A percentile compares a stretch with the other conserved stretches of the same genome.
Conservation (phyloP, 257 asterid genomes). For the Solanum lycopersicoides region DNA sequence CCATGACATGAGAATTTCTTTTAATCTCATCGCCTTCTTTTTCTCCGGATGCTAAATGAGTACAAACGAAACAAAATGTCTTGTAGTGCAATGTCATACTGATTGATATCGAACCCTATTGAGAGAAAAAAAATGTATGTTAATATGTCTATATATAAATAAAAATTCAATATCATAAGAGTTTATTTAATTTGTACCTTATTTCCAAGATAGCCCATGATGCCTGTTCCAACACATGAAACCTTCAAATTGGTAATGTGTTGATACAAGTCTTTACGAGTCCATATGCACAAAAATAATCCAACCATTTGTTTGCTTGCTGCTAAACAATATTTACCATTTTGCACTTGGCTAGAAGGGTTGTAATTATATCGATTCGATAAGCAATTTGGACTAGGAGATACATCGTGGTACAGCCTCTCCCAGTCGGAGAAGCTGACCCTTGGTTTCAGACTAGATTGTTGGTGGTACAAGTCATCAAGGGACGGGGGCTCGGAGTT, state of each 20-base stretch:
- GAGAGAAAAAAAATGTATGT: background rate
- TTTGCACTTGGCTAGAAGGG: background rate
- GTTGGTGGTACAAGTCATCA: background rate
- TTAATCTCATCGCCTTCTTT: conserved; percentile 49
- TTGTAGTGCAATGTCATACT: conserved; percentile 50
- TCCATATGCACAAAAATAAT: conserved; percentile 55
- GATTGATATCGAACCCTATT: conserved; percentile 65
- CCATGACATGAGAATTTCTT: conserved; percentile 59
- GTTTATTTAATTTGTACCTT: conserved; percentile 29
- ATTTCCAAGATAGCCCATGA: conserved; percentile 86
- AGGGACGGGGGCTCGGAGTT: background rate
- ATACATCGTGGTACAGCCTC: conserved; percentile 7
- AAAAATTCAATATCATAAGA: fast-evolving
- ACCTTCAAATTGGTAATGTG: conserved; percentile 42
- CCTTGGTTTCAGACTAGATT: conserved; percentile 14
- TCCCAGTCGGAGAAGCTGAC: conserved; percentile 37
- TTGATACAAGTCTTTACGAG: conserved; percentile 35
- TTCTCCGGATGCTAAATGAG: conserved; percentile 85
- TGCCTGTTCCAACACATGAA: conserved; percentile 65
- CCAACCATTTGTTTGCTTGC: conserved; percentile 90
- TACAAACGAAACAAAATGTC: conserved; percentile 73
- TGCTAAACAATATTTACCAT: conserved; percentile 28
- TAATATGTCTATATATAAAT: too few species aligned
- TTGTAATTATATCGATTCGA: background rate
- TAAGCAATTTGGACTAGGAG: background rate